Conservation (phyloP, 2,329 filamentous ascomycete genomes). For the Pyrenochaeta sp. region DNA sequence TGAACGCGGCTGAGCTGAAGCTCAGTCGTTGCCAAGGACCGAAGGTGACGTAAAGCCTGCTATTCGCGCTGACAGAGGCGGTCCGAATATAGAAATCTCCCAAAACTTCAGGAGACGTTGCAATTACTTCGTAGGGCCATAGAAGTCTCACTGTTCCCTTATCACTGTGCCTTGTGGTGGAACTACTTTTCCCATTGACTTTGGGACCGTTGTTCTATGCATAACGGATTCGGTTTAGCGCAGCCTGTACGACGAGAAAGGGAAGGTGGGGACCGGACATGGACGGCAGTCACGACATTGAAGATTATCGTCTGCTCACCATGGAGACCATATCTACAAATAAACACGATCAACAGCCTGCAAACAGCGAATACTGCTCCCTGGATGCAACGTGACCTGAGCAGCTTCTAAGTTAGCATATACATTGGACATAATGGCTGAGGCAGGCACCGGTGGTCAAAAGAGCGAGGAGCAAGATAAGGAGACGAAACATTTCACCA, state of each 20-base stretch:
- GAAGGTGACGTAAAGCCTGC: conserved; percentile 35
- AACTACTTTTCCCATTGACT: conserved; percentile 9
- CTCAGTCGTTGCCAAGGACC: conserved; percentile 24
- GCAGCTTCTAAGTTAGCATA: neutral
- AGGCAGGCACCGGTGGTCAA: neutral
- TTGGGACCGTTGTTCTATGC: neutral
- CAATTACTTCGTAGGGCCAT: neutral
- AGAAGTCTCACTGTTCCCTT: too few relatives aligned
- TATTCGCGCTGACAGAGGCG: conserved; percentile 5
- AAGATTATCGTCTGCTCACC: conserved; percentile 1
- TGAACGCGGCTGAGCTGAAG: conserved; percentile 28
- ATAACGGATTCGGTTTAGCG: conserved; percentile 22
- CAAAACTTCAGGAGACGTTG: neutral
- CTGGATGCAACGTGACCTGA: neutral
- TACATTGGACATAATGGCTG: conserved; percentile 1
- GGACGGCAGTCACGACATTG: neutral
- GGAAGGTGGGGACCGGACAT: conserved; percentile 8
- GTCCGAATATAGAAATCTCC: neutral
- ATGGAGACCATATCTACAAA: neutral
- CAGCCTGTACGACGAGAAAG: conserved; percentile 10
- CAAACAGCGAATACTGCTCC: neutral
- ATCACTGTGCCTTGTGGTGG: too few relatives aligned
- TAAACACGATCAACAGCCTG: neutral
- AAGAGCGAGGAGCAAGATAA: conserved; percentile 3
- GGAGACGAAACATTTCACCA: conserved; percentile 10